Base-by-base conservation (phyloP, 306 rosid genomes). In the Hippophae gyantsensis region DNA sequence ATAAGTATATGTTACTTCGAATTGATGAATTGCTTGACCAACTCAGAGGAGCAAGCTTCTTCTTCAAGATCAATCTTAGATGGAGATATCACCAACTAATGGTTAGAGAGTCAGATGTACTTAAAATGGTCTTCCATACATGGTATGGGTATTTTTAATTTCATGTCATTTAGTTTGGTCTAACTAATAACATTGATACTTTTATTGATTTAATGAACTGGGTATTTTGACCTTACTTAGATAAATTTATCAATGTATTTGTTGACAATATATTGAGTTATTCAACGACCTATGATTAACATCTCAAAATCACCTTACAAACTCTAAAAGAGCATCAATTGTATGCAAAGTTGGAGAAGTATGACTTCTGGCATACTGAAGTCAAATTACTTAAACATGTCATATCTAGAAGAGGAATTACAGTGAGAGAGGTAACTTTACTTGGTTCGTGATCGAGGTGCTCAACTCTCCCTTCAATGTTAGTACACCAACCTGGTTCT, bases 141-240 rank as follows among this genome's bases (percentile, higher is more conserved):
- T 13, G 13, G 10, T 47, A 47, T 47, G n/a, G 51, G 0, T 6
- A 47, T 10, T 47, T 9, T 14, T 41, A 54, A 11, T 64, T 54
- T 25, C 6, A 54, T 1, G 50, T 64, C 0, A 63, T 63, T 42
- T 7, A 44, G 0, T 64, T 54, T 26, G 51, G 49, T 1, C 11
- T 57, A 47, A 57, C 61, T 5, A 18, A 53, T 53, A 38, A 26
- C 3, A 40, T 0, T 5, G 48, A 6, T 1, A 6, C 45, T 5
- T 60, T 62, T 6, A 50, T 50, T 48, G 49, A 50, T 9, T 38
- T 62, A 5, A 62, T 62, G 57, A 62, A 62, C 6, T 6, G 1
- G 2, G 45, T 62, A 1, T 62, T 62, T 41, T 5, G 8, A 1
- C 8, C 5, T 0, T 44, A 52, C 6, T n/a, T 63, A 1, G 43